Percentiles rank a stretch among this genome's conserved stretches.
phyloP scores from a whole-genome alignment of 2,329 filamentous ascomycete genomes.

The Fusarium penzigii region DNA sequence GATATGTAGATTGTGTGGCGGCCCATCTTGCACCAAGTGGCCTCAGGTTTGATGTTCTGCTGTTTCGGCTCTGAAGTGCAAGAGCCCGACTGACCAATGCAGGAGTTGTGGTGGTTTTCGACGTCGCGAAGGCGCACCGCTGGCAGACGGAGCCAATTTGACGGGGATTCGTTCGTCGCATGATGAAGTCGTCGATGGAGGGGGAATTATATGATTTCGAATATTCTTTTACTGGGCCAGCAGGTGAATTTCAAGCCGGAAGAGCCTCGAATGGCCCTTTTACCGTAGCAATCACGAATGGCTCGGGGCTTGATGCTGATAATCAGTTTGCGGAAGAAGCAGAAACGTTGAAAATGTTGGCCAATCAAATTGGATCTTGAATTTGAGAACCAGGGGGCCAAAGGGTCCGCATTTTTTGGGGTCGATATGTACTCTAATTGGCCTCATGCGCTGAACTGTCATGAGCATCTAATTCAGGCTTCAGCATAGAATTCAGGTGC shows the following conservation, averaged over 20 bases:
- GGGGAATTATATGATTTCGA: not conserved
- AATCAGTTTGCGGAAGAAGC: not conserved
- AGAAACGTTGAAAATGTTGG: not conserved
- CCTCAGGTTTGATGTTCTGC: constrained; percentile 10
- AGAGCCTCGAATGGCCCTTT: not conserved
- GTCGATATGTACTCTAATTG: not conserved
- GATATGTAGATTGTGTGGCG: constrained; percentile 24
- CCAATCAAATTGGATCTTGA: not conserved
- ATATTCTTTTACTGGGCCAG: not conserved
- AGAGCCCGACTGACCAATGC: constrained; percentile 27
- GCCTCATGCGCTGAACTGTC: not conserved
- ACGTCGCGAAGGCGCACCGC: constrained; percentile 41
- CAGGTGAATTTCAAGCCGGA: not conserved
- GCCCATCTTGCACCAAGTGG: constrained; percentile 28
- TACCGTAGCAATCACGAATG: not conserved
- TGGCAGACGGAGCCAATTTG: constrained; percentile 44
- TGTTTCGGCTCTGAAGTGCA: constrained; percentile 15
- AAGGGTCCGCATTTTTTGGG: not conserved
- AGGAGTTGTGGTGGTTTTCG: constrained; percentile 21
- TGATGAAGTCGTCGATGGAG: constrained; percentile 22
- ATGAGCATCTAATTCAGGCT: not conserved
- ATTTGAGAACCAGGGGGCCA: not conserved
- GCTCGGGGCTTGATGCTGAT: not conserved
- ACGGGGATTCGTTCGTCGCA: constrained; percentile 40
- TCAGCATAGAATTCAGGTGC: not conserved